These are phyloP conservation scores for Symbiodinium natans DNA, from an alignment of 73 alveolate genomes.

Conservation along the genomic window DNA sequence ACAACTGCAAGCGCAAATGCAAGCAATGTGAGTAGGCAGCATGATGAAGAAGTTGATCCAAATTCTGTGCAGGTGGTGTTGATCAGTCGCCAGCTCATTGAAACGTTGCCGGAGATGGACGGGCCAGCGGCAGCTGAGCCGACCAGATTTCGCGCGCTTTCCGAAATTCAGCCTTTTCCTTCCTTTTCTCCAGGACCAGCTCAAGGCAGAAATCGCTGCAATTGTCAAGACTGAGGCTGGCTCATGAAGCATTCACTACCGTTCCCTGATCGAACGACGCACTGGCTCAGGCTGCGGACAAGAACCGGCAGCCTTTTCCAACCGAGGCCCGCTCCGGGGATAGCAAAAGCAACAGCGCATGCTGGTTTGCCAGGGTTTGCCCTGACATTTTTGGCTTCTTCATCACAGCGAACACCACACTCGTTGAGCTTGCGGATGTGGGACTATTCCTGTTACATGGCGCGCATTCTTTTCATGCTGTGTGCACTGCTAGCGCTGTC, in stretches of 20 bases:
- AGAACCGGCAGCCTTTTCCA: not conserved
- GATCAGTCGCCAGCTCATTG: conserved; percentile 60
- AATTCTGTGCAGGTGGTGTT: conserved; percentile 28
- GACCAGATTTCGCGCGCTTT: not conserved
- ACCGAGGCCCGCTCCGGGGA: not conserved
- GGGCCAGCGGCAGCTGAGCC: not conserved
- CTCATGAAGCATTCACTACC: not conserved
- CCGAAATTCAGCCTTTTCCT: not conserved
- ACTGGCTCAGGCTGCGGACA: not conserved
- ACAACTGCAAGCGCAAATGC: too few species aligned
- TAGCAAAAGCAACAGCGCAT: too few species aligned
- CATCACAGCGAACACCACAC: too few species aligned
- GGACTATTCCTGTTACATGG: too few species aligned
- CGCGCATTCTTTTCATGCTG: too few species aligned
- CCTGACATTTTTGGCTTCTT: too few species aligned
- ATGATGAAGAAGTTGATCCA: too few species aligned
- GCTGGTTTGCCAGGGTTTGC: too few species aligned
- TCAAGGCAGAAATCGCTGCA: conserved; percentile 21
- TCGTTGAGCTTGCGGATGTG: too few species aligned
- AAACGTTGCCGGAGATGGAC: conserved; percentile 64
- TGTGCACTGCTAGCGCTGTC: too few species aligned
- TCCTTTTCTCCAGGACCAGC: conserved; percentile 25
- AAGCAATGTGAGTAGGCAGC: too few species aligned
- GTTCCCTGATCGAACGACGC: not conserved
- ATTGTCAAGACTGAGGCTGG: conserved; percentile 37